Percentiles rank a stretch among this genome's conserved stretches.
Conservation (phyloP, 805 yeast species). For the Saitoella complicata region DNA sequence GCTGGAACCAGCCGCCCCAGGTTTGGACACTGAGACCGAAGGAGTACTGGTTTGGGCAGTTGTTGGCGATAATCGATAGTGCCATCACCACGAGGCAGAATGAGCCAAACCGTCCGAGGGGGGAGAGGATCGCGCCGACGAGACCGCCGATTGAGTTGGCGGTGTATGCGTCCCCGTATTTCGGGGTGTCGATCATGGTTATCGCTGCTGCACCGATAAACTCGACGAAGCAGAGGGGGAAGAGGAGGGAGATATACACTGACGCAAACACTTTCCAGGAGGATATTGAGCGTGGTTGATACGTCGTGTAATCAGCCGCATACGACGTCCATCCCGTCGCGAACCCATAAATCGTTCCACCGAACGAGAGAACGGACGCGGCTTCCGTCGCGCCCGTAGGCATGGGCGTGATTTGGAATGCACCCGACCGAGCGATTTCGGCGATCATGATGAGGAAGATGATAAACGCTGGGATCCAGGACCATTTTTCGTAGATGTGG, state of each 20-base stretch:
- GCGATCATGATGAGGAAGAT: constrained; percentile 58
- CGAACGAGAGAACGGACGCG: constrained; percentile 62
- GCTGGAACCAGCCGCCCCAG: constrained; percentile 55
- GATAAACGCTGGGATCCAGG: constrained; percentile 71
- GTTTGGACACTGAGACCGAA: constrained; percentile 77
- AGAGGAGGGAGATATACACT: constrained; percentile 44
- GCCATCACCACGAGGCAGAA: constrained; percentile 76
- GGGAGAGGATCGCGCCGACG: constrained; percentile 58
- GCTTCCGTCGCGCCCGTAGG: constrained; percentile 51
- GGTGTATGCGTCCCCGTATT: constrained; percentile 36
- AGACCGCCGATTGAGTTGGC: constrained; percentile 62
- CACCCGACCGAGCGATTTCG: constrained; percentile 50
- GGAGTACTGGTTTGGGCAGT: constrained; percentile 88
- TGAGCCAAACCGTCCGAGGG: constrained; percentile 77
- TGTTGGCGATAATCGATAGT: constrained; percentile 75
- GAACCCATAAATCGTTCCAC: constrained; percentile 70
- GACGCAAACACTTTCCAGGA: constrained; percentile 44
- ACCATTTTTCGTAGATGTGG: constrained; percentile 66
- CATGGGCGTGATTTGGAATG: constrained; percentile 40
- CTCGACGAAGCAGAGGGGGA: constrained; percentile 59
- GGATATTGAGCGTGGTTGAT: constrained; percentile 55
- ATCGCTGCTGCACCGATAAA: constrained; percentile 69
- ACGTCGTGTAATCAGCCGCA: constrained; percentile 83
- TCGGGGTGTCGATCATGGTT: constrained; percentile 39
- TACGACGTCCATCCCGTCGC: constrained; percentile 92